These are phyloP conservation scores for Rhynchosporium graminicola DNA, from an alignment of 2,329 filamentous ascomycete species.

Conservation along the genomic window DNA sequence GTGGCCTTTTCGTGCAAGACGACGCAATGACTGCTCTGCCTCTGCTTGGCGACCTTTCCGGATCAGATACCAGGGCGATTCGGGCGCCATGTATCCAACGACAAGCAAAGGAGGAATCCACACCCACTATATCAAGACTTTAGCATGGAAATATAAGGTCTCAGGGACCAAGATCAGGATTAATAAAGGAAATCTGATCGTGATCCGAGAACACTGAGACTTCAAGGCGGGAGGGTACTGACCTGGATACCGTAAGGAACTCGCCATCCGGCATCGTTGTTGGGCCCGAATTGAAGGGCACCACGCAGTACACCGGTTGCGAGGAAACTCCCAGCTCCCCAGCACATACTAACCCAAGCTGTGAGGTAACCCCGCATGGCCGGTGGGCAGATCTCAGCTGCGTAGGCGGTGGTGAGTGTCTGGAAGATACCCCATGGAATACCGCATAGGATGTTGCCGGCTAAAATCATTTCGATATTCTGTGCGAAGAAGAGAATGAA, in stretches of 20 bases:
- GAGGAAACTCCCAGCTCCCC: constrained; percentile 35
- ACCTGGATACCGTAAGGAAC: constrained; percentile 23
- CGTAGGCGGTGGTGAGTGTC: constrained; percentile 30
- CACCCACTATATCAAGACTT: constrained; percentile 21
- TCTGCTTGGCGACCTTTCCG: constrained; percentile 37
- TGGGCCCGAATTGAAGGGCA: constrained; percentile 19
- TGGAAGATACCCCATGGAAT: constrained; percentile 29
- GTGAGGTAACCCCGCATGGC: constrained; percentile 36
- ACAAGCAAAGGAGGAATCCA: constrained; percentile 33
- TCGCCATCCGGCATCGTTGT: constrained; percentile 30
- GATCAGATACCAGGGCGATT: constrained; percentile 41
- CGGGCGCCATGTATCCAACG: constrained; percentile 38
- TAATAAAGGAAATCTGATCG: too few relatives aligned
- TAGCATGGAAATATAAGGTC: too few relatives aligned
- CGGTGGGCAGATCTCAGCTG: constrained; percentile 36
- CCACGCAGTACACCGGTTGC: constrained; percentile 36
- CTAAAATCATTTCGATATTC: constrained; percentile 19
- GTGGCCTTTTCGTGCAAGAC: constrained; percentile 20
- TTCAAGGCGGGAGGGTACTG: too few relatives aligned
- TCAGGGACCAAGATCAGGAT: too few relatives aligned
- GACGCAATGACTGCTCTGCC: constrained; percentile 34
- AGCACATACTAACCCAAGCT: constrained; percentile 38
- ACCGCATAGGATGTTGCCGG: constrained; percentile 22
- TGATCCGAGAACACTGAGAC: too few relatives aligned
- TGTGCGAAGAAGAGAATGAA: constrained; percentile 21